phyloP scores from a whole-genome alignment of 2,329 filamentous ascomycete genomes.

The Epichloe gansuensis region DNA sequence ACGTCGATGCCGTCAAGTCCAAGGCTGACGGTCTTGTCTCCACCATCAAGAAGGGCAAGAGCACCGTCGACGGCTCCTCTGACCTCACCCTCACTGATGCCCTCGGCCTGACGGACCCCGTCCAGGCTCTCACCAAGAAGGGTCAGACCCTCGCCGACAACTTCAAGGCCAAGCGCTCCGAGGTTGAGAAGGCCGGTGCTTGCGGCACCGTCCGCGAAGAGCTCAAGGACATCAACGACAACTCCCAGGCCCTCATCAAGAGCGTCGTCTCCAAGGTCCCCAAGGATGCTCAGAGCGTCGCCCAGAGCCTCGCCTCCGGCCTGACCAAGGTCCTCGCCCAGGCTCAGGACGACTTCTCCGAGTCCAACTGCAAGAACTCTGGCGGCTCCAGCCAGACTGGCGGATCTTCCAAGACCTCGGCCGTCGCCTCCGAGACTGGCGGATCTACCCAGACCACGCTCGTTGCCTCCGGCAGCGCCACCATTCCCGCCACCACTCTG shows the following conservation, averaged over 20 bases:
- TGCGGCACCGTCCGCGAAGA: slow-evolving; percentile 15
- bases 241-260: slow-evolving; percentile 17
- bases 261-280: slow-evolving; percentile 19
- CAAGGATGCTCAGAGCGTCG: slow-evolving; percentile 15
- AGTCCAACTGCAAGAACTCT: slow-evolving; percentile 18
- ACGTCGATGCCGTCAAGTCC: slow-evolving; percentile 9
- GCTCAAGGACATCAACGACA: slow-evolving; percentile 12
- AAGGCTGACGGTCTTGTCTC: slow-evolving; percentile 12
- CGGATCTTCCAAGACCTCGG: not conserved
- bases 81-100: slow-evolving; percentile 9
- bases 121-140: slow-evolving; percentile 14
- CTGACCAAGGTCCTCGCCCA: slow-evolving; percentile 14
- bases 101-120: slow-evolving; percentile 8
- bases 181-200: slow-evolving; percentile 16
- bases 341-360: slow-evolving; percentile 14
- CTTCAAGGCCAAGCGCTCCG: slow-evolving; percentile 16
- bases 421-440: slow-evolving; percentile 1
- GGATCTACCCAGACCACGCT: not conserved
- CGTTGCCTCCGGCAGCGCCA: not conserved
- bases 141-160: slow-evolving; percentile 13
- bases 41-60: slow-evolving; percentile 9
- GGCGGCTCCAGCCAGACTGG: not conserved
- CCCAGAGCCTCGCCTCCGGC: slow-evolving; percentile 13
- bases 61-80: slow-evolving; percentile 7
- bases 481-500: slow-evolving; percentile 1